Evolutionary conservation across 148 eudicot genomes (phyloP), one percentile per base, ranked within the genome.

Genomic region (Nepenthes mirabilis): DNA sequence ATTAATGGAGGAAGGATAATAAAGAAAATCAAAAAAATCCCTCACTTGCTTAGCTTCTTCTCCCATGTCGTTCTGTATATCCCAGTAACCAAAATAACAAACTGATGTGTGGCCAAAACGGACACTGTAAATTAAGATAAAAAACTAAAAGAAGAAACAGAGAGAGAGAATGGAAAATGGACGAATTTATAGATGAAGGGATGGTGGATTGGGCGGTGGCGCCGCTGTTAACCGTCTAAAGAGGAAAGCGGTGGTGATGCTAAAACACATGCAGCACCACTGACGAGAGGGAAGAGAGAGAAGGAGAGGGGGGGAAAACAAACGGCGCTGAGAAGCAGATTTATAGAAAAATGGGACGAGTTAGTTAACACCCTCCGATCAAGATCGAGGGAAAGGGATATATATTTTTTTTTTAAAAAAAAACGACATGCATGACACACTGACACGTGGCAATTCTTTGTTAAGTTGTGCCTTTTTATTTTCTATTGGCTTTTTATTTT

Each of bases 31-130:
- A 9, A 40, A 48, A 8, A 45, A 34, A 54, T 36, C 14, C 12
- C 72, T 77, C 68, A 83, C 90, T 76, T 74, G 78, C 62, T 85
- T 82, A 61, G 64, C 70, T 80, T 85, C 83, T 74, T 82, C 96
- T 69, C 98, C 94, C 98, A 91, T 91, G 43, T 55, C 57, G 34
- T 57, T 33, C 33, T 37, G 36, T 10, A 50, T 6, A 43, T 7
- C 2, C 12, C 14, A 33, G 35, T 37, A 5, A 23, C 35, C 6
- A 3, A 50, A n/a, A 10, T 2, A 11, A 11, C 1, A 10, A 11
- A 2, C 53, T 50, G 53, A 40, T 40, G 8, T 40, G 4, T 40
- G 23, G 6, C 45, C 45, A 40, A 8, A 40, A 40, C 8, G 45
- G 45, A 4, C 45, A 40, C 45, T 40, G 8, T 4, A 40, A 40